phyloP scores from a whole-genome alignment of 208 protist genomes.

The Angomonas deanei region DNA sequence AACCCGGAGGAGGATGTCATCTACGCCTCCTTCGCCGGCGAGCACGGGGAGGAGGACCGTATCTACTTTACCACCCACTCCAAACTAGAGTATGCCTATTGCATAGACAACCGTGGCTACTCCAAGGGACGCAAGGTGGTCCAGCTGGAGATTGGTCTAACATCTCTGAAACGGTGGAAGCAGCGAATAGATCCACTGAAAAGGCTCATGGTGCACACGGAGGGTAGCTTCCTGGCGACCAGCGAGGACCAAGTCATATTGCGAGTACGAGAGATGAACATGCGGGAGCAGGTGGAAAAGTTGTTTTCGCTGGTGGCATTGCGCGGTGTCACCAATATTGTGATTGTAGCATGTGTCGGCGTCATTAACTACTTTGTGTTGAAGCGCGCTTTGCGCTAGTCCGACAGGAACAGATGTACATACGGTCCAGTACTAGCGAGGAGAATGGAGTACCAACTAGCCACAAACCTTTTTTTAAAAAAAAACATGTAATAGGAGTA shows the following conservation, averaged over 20 bases:
- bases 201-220: slow-evolving; percentile 51
- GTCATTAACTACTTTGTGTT: background rate
- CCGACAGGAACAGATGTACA: background rate
- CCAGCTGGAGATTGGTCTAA: slow-evolving; percentile 64
- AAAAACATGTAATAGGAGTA: too few relatives aligned
- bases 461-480: background rate
- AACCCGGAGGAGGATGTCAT: slow-evolving; percentile 47
- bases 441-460: background rate
- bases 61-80: slow-evolving; percentile 75
- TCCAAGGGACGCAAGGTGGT: slow-evolving; percentile 43
- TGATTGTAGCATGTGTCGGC: slow-evolving; percentile 26
- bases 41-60: slow-evolving; percentile 61
- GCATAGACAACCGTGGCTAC: slow-evolving; percentile 72
- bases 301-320: slow-evolving; percentile 44
- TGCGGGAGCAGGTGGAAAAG: slow-evolving; percentile 61
- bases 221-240: slow-evolving; percentile 69
- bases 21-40: slow-evolving; percentile 69
- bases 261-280: slow-evolving; percentile 46
- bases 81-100: slow-evolving; percentile 64
- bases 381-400: background rate
- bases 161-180: slow-evolving; percentile 76
- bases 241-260: slow-evolving; percentile 78
- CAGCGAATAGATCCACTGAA: slow-evolving; percentile 66
- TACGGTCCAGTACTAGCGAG: background rate
- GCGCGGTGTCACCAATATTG: slow-evolving; percentile 47